These are phyloP conservation scores for Exophiala calicioides DNA, from an alignment of 2,329 filamentous ascomycete genomes.

Conservation along the genomic window DNA sequence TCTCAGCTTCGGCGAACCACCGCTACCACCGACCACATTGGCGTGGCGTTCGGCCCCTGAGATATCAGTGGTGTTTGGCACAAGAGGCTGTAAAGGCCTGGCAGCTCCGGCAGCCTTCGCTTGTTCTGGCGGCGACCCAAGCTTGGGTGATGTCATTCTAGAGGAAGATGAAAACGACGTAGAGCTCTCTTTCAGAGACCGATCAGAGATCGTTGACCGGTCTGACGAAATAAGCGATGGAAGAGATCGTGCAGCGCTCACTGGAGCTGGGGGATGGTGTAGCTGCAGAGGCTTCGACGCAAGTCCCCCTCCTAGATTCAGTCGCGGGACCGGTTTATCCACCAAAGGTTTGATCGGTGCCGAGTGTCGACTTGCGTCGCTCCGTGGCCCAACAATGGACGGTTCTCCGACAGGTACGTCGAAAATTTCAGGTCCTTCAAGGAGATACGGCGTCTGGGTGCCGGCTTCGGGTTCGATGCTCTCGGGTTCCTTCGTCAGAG, in stretches of 20 bases:
- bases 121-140: neutral
- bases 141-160: constrained; percentile 6
- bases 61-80: constrained; percentile 1
- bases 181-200: constrained; percentile 11
- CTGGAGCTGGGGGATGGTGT: constrained; percentile 8
- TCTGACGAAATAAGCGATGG: constrained; percentile 21
- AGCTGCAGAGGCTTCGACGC: constrained; percentile 23
- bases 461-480: neutral
- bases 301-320: constrained; percentile 30
- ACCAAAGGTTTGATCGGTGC: constrained; percentile 5
- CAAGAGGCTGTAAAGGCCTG: neutral
- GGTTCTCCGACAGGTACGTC: constrained; percentile 62
- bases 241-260: constrained; percentile 5
- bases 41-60: no score
- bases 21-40: neutral
- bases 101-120: neutral
- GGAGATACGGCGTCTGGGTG: neutral
- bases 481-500: constrained; percentile 26
- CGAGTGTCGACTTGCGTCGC: constrained; percentile 11
- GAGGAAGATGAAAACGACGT: constrained; percentile 11
- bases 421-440: constrained; percentile 49
- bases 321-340: constrained; percentile 16
- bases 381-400: constrained; percentile 21
- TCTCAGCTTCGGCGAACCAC: neutral
- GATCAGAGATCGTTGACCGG: constrained; percentile 23